Base-by-base conservation (phyloP, 257 asterid species). In the Misopates orontium region DNA sequence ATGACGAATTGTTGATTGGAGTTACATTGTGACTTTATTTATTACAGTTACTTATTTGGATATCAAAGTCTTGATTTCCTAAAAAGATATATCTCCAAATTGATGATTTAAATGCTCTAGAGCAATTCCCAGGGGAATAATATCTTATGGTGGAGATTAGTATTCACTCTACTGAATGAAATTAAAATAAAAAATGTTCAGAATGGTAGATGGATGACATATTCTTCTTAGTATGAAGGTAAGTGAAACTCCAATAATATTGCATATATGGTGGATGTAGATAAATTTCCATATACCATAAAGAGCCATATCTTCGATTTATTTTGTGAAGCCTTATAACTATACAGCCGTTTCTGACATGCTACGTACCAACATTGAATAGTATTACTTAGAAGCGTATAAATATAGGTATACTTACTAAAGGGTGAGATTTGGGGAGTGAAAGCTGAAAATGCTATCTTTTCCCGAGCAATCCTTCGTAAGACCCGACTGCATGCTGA, bases 361-460 rank as follows among this genome's bases (percentile, higher is more conserved):
- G 8, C 42, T 36, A 36, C 42, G 4, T 4, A 36, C 42, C 42
- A 36, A 36, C 4, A 9, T 5, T 10, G 42, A 4, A 4, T 36
- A 36, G 1, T 36, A 36, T 4, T 2, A 28, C 42, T 36, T 36
- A 5, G 42, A 36, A 36, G 42, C 42, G 8, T 36, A 5, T 10
- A 36, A 1, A 36, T 36, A 36, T 36, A 36, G 42, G 11, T 28
- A 28, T 28, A 28, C 36, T 73, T 32, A 36, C 8, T 78, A 88
- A 28, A 89, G 78, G 22, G 92, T 76, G 71, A 89, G 89, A 67
- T 84, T 91, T 47, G 88, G 78, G 36, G 96, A 80, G 73, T 87
- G 98, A 68, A 91, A 89, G 71, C 78, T 78, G 77, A 91, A 71
- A 22, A 55, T 41, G 79, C 71, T 53, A 66, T 82, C 75, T 63